A percentile compares a stretch with the other conserved stretches of the same genome.
phyloP scores from a whole-genome alignment of 306 rosid genomes.

The Parietaria judaica region DNA sequence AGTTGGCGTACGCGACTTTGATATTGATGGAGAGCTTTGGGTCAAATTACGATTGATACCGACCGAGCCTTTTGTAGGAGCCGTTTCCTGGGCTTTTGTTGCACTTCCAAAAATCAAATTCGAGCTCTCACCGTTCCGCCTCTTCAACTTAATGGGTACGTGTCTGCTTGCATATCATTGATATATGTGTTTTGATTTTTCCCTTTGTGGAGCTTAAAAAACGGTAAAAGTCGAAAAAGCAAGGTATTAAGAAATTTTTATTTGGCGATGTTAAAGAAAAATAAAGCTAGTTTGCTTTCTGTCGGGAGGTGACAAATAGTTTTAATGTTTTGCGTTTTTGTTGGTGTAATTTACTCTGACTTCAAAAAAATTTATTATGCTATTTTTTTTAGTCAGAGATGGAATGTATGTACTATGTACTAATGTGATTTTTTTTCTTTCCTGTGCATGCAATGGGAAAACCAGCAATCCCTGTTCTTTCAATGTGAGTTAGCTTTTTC shows the following conservation, averaged over 20 bases:
- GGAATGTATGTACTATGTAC: slow-evolving; percentile 43
- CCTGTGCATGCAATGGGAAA: slow-evolving; percentile 31
- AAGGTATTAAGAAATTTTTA: too few species aligned
- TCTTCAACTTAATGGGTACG: slow-evolving; percentile 97
- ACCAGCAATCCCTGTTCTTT: slow-evolving; percentile 97
- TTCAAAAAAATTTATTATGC: too few species aligned
- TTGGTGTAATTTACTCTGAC: too few species aligned
- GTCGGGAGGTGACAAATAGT: too few species aligned
- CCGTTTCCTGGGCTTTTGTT: slow-evolving; percentile 97
- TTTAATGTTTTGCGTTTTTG: too few species aligned
- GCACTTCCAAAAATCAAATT: slow-evolving; percentile 97
- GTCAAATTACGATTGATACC: slow-evolving; percentile 86
- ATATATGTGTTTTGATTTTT: neutral
- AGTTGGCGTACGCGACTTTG: slow-evolving; percentile 92
- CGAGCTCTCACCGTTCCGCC: slow-evolving; percentile 85
- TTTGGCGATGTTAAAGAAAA: too few species aligned
- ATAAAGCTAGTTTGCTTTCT: too few species aligned
- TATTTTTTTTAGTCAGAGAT: neutral
- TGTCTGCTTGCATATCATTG: neutral
- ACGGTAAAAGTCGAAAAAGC: neutral
- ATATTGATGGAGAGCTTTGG: slow-evolving; percentile 98
- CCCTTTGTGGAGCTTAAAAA: neutral
- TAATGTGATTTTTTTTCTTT: slow-evolving; percentile 26
- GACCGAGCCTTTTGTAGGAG: slow-evolving; percentile 92
- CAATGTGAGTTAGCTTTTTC: slow-evolving; percentile 63